Evolutionary conservation across 2,329 filamentous ascomycete genomes (phyloP), one percentile per base, ranked within the genome.

Genomic region (Fusarium penzigii): DNA sequence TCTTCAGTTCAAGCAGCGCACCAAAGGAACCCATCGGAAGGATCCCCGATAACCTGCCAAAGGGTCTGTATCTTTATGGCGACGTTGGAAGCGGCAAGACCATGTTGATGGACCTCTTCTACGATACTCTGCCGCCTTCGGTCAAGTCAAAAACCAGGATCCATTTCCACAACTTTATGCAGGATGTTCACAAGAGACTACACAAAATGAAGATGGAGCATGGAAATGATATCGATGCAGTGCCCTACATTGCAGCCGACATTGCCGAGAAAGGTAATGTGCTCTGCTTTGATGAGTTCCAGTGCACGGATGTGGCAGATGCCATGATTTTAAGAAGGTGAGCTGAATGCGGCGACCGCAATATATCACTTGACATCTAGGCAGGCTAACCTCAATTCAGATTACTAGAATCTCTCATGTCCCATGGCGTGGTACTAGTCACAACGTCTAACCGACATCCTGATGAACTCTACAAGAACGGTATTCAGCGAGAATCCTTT

Each of bases 121-220:
- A 92, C 75, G 92, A 97, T 59, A 97, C 93, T 0, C 77, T 97
- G 17, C 94, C 94, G 0, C 70, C 77, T 14, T 87, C 88, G 53
- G 92, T 97, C 59, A 82, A 79, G 51, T 84, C 85, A 32, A 97
- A 96, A 76, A 95, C 88, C 43, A 83, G 94, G 44, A 97, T 99
- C 66, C 94, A 99, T 76, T 99, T 99, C 74, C 92, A 97, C 78
- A 96, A 96, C 71, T 99, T 99, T 78, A 99, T 99, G 94, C 94
- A 97, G 72, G 90, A 96, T 71, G 88, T 97, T 44, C 94, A 99
- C 75, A 91, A 88, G 71, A 83, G 93, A 55, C 77, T 97, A 65
- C 94, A 97, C 76, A 85, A 85, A 68, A 87, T 96, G 74, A 97
- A 96, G 77, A 88, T 94, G 82, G 77, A 86, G 64, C 84, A 96